phyloP scores from a whole-genome alignment of 768 basidiomycete genomes.

The Fomitopsis serialis region DNA sequence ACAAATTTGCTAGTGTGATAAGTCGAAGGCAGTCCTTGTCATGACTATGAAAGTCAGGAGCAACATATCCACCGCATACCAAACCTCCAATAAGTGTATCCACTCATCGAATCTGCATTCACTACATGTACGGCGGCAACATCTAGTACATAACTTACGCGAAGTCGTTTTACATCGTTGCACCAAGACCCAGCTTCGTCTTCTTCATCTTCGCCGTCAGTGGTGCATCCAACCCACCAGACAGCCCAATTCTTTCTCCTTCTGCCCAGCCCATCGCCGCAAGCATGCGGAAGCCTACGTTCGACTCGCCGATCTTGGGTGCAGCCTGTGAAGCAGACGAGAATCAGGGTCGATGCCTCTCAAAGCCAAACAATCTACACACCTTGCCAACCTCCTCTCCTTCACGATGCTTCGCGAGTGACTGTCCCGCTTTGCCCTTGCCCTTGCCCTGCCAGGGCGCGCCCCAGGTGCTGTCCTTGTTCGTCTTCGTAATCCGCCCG shows the following conservation, averaged over 20 bases:
- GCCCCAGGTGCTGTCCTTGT: slow-evolving; percentile 23
- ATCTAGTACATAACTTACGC: too few species aligned
- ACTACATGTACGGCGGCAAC: too few species aligned
- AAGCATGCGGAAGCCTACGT: slow-evolving; percentile 85
- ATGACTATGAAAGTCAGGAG: too few species aligned
- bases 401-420: slow-evolving; percentile 51
- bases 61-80: too few species aligned
- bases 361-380: slow-evolving; percentile 11
- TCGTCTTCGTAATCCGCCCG: slow-evolving; percentile 31
- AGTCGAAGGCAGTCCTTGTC: too few species aligned
- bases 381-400: slow-evolving; percentile 88
- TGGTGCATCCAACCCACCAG: slow-evolving; percentile 65
- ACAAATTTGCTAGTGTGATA: too few species aligned
- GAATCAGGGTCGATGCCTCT: background rate
- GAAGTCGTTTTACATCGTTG: slow-evolving; percentile 23
- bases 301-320: slow-evolving; percentile 72
- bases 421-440: slow-evolving; percentile 23
- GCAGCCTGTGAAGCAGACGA: slow-evolving; percentile 45
- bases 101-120: too few species aligned
- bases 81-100: too few species aligned
- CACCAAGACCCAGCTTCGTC: slow-evolving; percentile 82
- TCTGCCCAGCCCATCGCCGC: slow-evolving; percentile 90
- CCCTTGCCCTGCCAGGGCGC: slow-evolving; percentile 24
- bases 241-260: slow-evolving; percentile 67
- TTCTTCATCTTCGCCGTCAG: slow-evolving; percentile 82